These are phyloP conservation scores for Backusella circina DNA, from an alignment of 192 early-diverging fungal genomes.

Conservation along the genomic window DNA sequence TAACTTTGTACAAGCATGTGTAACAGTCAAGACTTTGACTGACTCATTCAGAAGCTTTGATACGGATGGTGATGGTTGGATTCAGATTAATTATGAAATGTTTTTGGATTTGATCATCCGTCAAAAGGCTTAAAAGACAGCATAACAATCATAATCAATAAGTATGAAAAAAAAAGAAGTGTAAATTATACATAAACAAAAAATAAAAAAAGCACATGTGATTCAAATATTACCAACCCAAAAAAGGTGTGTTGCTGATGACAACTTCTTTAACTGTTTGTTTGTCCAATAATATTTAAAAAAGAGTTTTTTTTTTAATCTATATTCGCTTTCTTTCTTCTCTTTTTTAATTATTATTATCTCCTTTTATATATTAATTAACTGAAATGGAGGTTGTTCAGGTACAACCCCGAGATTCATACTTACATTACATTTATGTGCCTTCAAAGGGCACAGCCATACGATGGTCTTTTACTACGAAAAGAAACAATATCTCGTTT, in stretches of 20 bases:
- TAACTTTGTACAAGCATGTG: constrained; percentile 78
- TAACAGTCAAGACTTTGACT: constrained; percentile 73
- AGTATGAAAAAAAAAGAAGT: neutral
- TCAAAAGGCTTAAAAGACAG: constrained; percentile 15
- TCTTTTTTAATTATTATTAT: neutral
- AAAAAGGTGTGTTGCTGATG: constrained; percentile 1
- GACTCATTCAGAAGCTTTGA: constrained; percentile 73
- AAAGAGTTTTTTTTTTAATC: neutral
- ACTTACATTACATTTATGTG: constrained; percentile 79
- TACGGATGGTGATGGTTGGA: constrained; percentile 71
- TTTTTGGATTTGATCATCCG: neutral
- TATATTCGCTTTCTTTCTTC: neutral
- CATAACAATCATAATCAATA: no score
- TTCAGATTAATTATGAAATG: constrained; percentile 73
- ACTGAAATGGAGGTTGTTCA: constrained; percentile 69
- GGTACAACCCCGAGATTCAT: constrained; percentile 69
- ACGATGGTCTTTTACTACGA: constrained; percentile 89
- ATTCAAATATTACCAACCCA: neutral
- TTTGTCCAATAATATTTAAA: constrained; percentile 11
- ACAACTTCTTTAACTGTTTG: constrained; percentile 10
- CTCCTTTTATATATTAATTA: neutral
- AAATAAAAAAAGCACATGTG: neutral
- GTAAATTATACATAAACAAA: neutral
- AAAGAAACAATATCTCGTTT: constrained; percentile 54
- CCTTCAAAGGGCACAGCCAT: constrained; percentile 68